Evolutionary conservation across 768 basidiomycete species (phyloP), one percentile per base, ranked within the genome.

Genomic region (Macrolepiota albuminosa): DNA sequence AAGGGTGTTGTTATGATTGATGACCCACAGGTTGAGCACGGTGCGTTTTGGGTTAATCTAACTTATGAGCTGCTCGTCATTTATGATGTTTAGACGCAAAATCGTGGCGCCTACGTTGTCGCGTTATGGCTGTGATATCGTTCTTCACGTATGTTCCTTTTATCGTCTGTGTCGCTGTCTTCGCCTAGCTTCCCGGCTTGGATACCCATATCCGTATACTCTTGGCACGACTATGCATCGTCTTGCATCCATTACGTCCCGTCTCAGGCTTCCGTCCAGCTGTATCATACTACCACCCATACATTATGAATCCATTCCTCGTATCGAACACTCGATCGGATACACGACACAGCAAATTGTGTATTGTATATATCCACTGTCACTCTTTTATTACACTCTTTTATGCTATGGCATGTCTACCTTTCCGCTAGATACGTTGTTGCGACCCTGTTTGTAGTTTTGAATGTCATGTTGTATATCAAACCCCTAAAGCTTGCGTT

Each of bases 91-190:
- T 16, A 91, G 90, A 92, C 70, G 87, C 89, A 10, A 81, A 76
- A 66, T 80, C 82, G 39, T 92, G 90, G 90, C 84, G 89, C 55
- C 76, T 75, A 58, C 84, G 90, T 54, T 91, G 89, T 75, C 87
- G 90, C 47, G 73, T 89, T 63, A 86, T 90, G 88, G 75, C 84
- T 37, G 77, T 70, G 42, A 70, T 90, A 47, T 88, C 89, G 43
- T 64, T 91, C 40, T 68, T 91, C 70, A 90, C 88, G 24, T 92
- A 92, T 71, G 76, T 91, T 62, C 90, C 90, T 14, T 89, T 92
- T 71, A 86, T 92, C 70, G 75, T 88, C 63, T 82, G 88, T 60
- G 76, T 90, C 64, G 86, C 85, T 63, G 76, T 91, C 64, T 89
- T 87, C 68, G 84, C 71, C 6, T 64, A 59, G 54, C 48, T 40